Evolutionary conservation across 305 asterid genomes (phyloP), one percentile per base, ranked within the genome.

Genomic region (Fraxinus xanthoxyloides): DNA sequence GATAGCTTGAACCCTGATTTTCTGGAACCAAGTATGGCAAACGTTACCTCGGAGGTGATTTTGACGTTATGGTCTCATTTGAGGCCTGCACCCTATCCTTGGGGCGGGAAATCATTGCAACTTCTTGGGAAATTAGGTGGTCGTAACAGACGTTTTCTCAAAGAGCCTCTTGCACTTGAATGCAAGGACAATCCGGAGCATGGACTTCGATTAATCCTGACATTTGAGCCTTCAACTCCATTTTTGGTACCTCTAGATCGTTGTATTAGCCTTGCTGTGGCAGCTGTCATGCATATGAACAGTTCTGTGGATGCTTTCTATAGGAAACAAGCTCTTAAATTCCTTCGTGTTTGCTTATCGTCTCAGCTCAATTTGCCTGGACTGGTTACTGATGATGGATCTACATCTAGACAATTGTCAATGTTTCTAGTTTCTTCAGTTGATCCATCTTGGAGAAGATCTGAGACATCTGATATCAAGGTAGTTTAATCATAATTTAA

Each of bases 101-200:
- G 98, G 98, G 99, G 99, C 81, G 95, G 91, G 59, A 95, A 93
- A 84, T 92, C 98, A 23, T 83, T 97, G 88, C 98, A 95, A 89
- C 98, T 97, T 86, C 98, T 97, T 85, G 99, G 99, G 79, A 97
- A 97, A 91, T 86, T 97, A 82, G 99, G 99, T 85, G 99, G 99
- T 78, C 97, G 99, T 73, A 97, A 97, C 84, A 90, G 99, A 78
- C 98, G 99, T 84, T 97, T 97, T 87, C 97, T 97, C 86, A 97
- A 95, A 86, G 98, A 97, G 85, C 99, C 99, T 75, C 96, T 97
- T 67, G 93, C 98, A 69, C 98, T 97, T 85, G 98, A 97, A 82
- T 97, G 98, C 93, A 97, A 97, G 91, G 99, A 97, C 86, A 97
- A 93, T 83, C 99, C 99, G 17, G 99, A 97, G 91, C 99, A 97